Percentiles rank a stretch among this genome's conserved stretches.
Conservation (phyloP, 1,139 yeast species). For the Taphrina deformans region DNA sequence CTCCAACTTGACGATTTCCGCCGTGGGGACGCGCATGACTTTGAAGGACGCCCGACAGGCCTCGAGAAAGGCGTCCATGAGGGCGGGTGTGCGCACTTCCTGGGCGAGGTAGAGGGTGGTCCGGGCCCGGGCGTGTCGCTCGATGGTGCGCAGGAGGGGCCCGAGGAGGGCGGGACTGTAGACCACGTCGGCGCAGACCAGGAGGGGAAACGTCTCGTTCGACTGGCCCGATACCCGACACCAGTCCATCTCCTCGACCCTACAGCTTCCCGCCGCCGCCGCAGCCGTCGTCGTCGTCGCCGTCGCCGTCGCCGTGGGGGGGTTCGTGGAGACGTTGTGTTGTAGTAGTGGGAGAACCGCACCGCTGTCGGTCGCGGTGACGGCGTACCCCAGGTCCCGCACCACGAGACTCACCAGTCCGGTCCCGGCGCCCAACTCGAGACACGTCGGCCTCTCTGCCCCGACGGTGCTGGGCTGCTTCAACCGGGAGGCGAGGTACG, state of each 20-base stretch:
- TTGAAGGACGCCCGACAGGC: neutral
- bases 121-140: neutral
- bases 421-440: conserved; percentile 26
- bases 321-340: neutral
- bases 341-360: conserved; percentile 1
- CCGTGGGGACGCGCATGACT: neutral
- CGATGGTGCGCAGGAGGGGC: neutral
- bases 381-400: conserved; percentile 1
- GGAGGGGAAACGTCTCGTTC: neutral
- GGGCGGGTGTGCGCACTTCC: conserved; percentile 5
- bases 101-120: conserved; percentile 15
- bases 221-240: neutral
- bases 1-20: neutral
- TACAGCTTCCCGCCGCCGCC: neutral
- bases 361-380: conserved; percentile 8
- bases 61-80: neutral
- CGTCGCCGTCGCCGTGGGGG: neutral
- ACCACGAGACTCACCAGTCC: conserved; percentile 14
- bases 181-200: conserved; percentile 12
- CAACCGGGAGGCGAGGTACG: neutral
- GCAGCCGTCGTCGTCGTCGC: too few species aligned
- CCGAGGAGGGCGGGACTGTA: neutral
- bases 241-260: neutral
- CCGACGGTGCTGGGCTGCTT: neutral
- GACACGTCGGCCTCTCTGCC: neutral